Base-by-base conservation (phyloP, 768 basidiomycete species). In the Panaeolus papilionaceus region DNA sequence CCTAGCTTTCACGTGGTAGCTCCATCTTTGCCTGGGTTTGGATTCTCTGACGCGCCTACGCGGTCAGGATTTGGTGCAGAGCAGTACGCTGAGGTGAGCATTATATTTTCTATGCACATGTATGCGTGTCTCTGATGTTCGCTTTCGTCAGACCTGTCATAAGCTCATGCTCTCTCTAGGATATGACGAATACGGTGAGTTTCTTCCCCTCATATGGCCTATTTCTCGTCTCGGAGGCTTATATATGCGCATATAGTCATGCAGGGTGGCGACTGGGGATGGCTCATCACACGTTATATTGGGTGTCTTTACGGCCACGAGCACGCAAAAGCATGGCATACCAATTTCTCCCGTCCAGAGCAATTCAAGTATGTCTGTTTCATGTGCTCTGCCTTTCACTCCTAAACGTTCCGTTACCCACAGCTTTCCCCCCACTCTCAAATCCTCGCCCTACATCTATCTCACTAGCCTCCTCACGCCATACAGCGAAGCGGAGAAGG, bases 1-100 rank as follows among this genome's bases (percentile, higher is more conserved):
- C 89, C 88, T 1, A 85, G 82, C 63, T 91, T 91, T 73, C 87
- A 90, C 69, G 86, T 91, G 23, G 87, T 91, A 0, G 85, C 85
- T 0, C 69, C 83, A 40, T 85, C 88, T 70, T 70, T 90, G 16
- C 90, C 89, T 9, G 88, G 87, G 0, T 91, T 77, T 74, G 89
- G 87, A 0, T 90, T 89, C 75, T 89, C 89, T 0, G 82, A 87
- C 49, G 86, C 83, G 0, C 83, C 86, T 0, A 85, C 74, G 62
- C 84, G 84, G 72, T 80, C 80, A 67, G 88, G 88, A 0, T 90
- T 90, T 68, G 71, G 69, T 9, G 39, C 77, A 0, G 67, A 73
- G n/a, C 87, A 89, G 61, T 88, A 85, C 64, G 81, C 81, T 5
- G 76, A 86, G 79, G 83, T 84, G 38, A 85, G 85, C 75, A 33